A percentile compares a stretch with the other conserved stretches of the same genome.
Conservation (phyloP, 2,329 filamentous ascomycete species). For the Cytospora piceae region DNA sequence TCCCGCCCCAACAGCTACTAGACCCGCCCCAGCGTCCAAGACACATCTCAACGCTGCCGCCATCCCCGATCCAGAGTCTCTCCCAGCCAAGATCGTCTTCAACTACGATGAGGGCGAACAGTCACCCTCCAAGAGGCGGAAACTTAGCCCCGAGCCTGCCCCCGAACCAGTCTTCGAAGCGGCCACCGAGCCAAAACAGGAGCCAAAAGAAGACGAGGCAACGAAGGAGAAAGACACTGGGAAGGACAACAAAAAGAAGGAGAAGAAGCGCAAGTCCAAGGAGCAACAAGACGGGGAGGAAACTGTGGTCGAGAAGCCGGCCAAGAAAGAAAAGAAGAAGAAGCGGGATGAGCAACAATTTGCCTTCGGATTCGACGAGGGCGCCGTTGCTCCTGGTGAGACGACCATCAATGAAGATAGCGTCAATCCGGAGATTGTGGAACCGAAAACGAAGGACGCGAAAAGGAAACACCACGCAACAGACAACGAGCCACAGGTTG, state of each 20-base stretch:
- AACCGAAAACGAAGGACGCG: neutral
- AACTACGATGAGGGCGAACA: constrained; percentile 32
- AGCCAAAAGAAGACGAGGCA: constrained; percentile 36
- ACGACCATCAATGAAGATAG: neutral
- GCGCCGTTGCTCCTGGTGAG: neutral
- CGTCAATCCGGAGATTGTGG: neutral
- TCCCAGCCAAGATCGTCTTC: constrained; percentile 34
- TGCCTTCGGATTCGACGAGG: constrained; percentile 23
- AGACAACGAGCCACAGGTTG: neutral
- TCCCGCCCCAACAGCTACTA: neutral
- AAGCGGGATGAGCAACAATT: constrained; percentile 47
- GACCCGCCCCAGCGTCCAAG: constrained; percentile 13
- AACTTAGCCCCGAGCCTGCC: constrained; percentile 21
- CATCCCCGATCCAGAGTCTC: constrained; percentile 21
- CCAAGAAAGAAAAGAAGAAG: constrained; percentile 60
- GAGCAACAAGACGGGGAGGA: constrained; percentile 36
- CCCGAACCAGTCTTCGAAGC: neutral
- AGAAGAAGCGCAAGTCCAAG: constrained; percentile 36
- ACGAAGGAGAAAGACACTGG: constrained; percentile 37
- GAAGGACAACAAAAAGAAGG: constrained; percentile 36
- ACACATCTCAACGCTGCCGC: constrained; percentile 29
- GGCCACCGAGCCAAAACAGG: constrained; percentile 27
- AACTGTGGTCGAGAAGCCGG: constrained; percentile 42
- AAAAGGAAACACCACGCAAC: neutral
- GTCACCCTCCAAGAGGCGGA: constrained; percentile 29